These are phyloP conservation scores for Jamesozyma jinghongensis DNA, from an alignment of 805 yeast species.

Conservation along the genomic window DNA sequence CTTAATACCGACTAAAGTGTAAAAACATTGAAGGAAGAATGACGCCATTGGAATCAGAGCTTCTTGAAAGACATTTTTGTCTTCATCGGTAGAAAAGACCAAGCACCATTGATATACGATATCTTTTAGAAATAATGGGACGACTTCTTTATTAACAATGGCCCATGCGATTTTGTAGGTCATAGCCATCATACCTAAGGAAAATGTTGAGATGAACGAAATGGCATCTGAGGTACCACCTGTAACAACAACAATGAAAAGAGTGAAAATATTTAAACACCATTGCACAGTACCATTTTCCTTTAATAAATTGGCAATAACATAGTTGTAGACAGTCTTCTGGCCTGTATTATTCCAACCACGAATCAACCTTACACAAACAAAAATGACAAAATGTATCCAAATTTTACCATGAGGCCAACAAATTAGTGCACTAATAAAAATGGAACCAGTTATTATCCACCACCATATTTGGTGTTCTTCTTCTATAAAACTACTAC, in stretches of 20 bases:
- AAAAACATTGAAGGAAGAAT: constrained; percentile 29
- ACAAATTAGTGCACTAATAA: neutral
- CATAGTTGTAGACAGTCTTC: constrained; percentile 49
- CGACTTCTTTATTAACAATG: constrained; percentile 42
- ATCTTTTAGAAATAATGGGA: constrained; percentile 35
- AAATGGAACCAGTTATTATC: constrained; percentile 35
- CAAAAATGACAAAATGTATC: constrained; percentile 12
- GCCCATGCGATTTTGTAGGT: constrained; percentile 49
- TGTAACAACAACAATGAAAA: constrained; percentile 13
- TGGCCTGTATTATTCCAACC: constrained; percentile 92
- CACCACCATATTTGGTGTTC: constrained; percentile 98
- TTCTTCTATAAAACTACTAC: constrained; percentile 87
- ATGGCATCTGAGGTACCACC: constrained; percentile 7
- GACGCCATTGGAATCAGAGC: constrained; percentile 31
- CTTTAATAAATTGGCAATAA: constrained; percentile 39
- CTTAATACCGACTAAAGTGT: constrained; percentile 29
- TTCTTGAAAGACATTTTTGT: constrained; percentile 27
- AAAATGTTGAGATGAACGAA: constrained; percentile 39
- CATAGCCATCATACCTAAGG: constrained; percentile 38
- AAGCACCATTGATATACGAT: constrained; percentile 13
- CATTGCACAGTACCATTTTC: constrained; percentile 34
- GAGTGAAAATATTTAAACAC: constrained; percentile 38
- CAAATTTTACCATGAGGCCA: constrained; percentile 1
- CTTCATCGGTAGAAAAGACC: constrained; percentile 1
- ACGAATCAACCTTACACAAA: constrained; percentile 49